phyloP scores from a whole-genome alignment of 768 basidiomycete species.

The Rhodotorula babjevae region DNA sequence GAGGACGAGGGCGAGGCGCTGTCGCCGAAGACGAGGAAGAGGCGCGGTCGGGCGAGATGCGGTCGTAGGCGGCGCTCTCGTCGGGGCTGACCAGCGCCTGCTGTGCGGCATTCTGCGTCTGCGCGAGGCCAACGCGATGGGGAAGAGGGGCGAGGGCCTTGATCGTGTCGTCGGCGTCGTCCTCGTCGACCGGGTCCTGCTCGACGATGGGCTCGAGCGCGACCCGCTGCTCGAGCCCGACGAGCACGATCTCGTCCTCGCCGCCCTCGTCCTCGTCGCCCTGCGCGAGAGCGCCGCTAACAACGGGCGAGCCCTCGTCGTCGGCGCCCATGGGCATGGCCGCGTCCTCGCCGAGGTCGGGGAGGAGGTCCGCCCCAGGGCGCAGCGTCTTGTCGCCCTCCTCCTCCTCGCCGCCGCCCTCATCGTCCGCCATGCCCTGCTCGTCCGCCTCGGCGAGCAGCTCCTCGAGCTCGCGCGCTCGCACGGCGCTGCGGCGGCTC shows the following conservation, averaged over 20 bases:
- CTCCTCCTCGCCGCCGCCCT: not conserved
- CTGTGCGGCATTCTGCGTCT: too few species aligned
- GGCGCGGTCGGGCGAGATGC: not conserved
- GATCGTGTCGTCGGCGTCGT: not conserved
- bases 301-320: too few species aligned
- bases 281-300: too few species aligned
- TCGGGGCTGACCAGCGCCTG: not conserved
- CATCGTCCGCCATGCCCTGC: not conserved
- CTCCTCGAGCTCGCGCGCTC: too few species aligned
- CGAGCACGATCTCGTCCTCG: not conserved
- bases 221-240: too few species aligned
- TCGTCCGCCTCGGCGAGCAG: not conserved
- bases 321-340: not conserved
- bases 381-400: too few species aligned
- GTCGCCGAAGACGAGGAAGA: too few species aligned
- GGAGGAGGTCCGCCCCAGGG: not conserved
- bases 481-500: too few species aligned
- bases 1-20: conserved; percentile 3
- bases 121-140: too few species aligned
- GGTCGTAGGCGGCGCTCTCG: too few species aligned
- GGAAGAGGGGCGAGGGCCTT: too few species aligned
- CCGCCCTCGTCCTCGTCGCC: not conserved
- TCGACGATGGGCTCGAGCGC: too few species aligned
- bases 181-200: not conserved
- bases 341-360: not conserved